Conservation (phyloP, 176 grass and related monocot genomes). For the Triticum turgidum region DNA sequence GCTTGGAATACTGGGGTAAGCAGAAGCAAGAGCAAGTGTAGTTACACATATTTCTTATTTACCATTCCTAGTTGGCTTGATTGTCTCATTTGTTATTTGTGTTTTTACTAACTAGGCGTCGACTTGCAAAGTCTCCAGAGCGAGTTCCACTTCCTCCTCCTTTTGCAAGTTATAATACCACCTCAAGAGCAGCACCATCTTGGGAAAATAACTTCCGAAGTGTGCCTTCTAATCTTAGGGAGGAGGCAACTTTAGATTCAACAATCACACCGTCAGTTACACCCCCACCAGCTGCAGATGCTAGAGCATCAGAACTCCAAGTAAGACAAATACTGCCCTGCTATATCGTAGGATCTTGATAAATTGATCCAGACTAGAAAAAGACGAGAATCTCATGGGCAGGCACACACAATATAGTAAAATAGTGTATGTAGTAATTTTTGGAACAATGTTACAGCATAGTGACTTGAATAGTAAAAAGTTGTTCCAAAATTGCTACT, state of each 20-base stretch:
- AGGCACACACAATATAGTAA: too few relatives aligned
- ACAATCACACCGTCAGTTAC: conserved; percentile 31
- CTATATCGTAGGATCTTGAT: background rate
- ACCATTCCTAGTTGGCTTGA: conserved; percentile 5
- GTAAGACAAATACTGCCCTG: conserved; percentile 29
- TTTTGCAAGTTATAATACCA: conserved; percentile 43
- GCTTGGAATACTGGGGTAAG: conserved; percentile 80
- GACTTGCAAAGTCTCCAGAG: conserved; percentile 45
- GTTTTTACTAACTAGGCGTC: conserved; percentile 46
- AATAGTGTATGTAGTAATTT: too few relatives aligned
- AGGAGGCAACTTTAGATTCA: conserved; percentile 38
- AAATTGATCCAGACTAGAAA: background rate
- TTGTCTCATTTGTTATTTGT: conserved; percentile 27
- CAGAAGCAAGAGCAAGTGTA: conserved; percentile 30
- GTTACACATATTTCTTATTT: conserved; percentile 27
- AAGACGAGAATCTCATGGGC: background rate
- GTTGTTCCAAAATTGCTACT: too few relatives aligned
- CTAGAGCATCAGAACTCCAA: conserved; percentile 44
- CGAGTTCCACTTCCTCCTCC: conserved; percentile 81
- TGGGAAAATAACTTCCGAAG: conserved; percentile 38
- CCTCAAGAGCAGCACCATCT: conserved; percentile 35
- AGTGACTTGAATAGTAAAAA: too few relatives aligned
- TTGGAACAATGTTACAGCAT: too few relatives aligned
- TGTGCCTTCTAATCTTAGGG: conserved; percentile 38
- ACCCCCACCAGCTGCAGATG: conserved; percentile 39